phyloP scores from a whole-genome alignment of 1,139 yeast species.

The Geotrichum australiense region DNA sequence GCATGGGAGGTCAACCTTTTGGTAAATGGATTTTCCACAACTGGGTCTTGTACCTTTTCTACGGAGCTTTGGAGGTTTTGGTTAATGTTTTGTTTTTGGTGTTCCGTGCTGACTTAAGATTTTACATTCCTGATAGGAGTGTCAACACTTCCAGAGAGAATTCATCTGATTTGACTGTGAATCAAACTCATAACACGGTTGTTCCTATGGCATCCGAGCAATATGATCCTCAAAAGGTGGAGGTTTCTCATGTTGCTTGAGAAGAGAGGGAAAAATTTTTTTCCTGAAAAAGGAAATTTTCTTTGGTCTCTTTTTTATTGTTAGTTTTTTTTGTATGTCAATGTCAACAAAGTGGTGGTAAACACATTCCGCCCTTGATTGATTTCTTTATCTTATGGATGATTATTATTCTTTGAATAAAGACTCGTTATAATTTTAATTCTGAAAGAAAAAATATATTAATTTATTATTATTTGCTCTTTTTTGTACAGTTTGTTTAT shows the following conservation, averaged over 20 bases:
- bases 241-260: slow-evolving; percentile 9
- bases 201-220: slow-evolving; percentile 5
- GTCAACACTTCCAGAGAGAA: not conserved
- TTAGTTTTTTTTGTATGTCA: too few relatives aligned
- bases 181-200: slow-evolving; percentile 5
- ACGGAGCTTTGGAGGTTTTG: slow-evolving; percentile 58
- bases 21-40: slow-evolving; percentile 43
- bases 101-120: slow-evolving; percentile 65
- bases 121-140: slow-evolving; percentile 60
- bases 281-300: too few relatives aligned
- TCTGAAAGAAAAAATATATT: too few relatives aligned
- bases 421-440: too few relatives aligned
- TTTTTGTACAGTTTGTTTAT: too few relatives aligned
- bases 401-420: too few relatives aligned
- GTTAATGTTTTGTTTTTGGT: slow-evolving; percentile 50
- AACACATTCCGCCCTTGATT: too few relatives aligned
- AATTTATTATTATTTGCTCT: too few relatives aligned
- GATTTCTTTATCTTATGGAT: too few relatives aligned
- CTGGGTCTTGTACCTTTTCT: slow-evolving; percentile 58
- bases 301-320: too few relatives aligned
- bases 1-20: slow-evolving; percentile 24
- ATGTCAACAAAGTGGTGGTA: too few relatives aligned
- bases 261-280: not conserved
- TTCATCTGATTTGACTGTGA: slow-evolving; percentile 1
- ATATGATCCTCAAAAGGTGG: slow-evolving; percentile 5